Conservation (phyloP, 192 early-diverging fungal species). For the Backusella australiensis region DNA sequence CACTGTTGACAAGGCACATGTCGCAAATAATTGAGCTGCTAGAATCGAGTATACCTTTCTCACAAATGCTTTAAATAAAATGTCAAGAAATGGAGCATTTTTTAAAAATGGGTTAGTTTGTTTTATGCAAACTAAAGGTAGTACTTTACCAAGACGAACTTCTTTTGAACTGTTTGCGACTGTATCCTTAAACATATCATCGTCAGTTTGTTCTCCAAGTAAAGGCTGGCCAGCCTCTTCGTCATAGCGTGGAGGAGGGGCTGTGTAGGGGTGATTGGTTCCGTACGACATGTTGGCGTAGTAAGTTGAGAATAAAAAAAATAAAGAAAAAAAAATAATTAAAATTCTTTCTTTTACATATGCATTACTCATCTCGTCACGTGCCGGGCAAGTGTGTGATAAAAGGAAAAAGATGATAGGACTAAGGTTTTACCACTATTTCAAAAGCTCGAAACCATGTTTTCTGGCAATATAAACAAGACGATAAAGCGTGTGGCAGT, state of each 20-base stretch:
- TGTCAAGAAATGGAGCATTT: too few species aligned
- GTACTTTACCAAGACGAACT: constrained; percentile 27
- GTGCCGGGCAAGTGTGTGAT: not conserved
- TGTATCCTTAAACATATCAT: constrained; percentile 34
- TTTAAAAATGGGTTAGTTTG: not conserved
- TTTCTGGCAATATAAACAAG: not conserved
- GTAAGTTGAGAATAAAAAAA: not conserved
- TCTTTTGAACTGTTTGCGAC: constrained; percentile 28
- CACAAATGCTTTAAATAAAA: constrained; percentile 45
- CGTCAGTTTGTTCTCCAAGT: constrained; percentile 1
- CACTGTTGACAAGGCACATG: constrained; percentile 50
- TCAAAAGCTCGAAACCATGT: not conserved
- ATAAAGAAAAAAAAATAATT: not conserved
- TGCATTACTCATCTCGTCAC: not conserved
- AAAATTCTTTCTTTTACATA: not conserved
- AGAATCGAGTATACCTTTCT: constrained; percentile 75
- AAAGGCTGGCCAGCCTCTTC: constrained; percentile 24
- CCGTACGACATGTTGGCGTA: not conserved
- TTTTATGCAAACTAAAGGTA: not conserved
- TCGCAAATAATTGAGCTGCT: constrained; percentile 56
- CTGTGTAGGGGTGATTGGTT: not conserved
- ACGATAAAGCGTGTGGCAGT: constrained; percentile 30
- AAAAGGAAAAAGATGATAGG: not conserved
- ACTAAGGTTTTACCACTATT: not conserved
- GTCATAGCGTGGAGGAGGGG: constrained; percentile 32